A percentile compares a stretch with the other conserved stretches of the same genome.
Conservation (phyloP, 169 alveolate species). For the Toxoplasma gondii region DNA sequence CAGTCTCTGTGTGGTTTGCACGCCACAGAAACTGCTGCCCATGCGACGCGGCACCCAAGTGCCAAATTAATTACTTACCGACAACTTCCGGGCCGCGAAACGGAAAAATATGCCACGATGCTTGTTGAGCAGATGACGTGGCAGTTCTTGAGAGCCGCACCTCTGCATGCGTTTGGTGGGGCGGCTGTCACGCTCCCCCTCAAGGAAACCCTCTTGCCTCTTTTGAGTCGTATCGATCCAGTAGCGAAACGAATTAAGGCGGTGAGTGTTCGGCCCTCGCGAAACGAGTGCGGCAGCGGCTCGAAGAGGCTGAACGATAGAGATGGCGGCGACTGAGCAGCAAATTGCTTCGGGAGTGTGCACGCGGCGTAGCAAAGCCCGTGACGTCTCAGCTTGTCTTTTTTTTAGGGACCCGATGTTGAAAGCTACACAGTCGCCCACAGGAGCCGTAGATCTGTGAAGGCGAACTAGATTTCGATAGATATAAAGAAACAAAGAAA, state of each 20-base stretch:
- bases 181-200: slow-evolving; percentile 24
- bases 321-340: too few species aligned
- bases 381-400: too few species aligned
- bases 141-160: slow-evolving; percentile 1
- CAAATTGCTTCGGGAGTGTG: too few species aligned
- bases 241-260: neutral
- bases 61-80: neutral
- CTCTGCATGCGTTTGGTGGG: neutral
- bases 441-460: too few species aligned
- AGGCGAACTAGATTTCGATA: too few species aligned
- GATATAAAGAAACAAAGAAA: too few species aligned
- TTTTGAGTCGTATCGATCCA: neutral
- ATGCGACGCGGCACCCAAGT: neutral
- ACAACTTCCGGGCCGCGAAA: neutral
- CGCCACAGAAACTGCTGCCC: neutral
- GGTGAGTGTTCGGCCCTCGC: neutral
- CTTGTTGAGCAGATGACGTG: neutral
- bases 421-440: too few species aligned
- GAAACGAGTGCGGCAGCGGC: too few species aligned
- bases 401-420: too few species aligned
- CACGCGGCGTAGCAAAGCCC: too few species aligned
- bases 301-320: too few species aligned
- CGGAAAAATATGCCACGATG: neutral
- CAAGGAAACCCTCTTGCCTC: neutral
- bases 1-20: neutral